Conservation (phyloP, 2,329 filamentous ascomycete species). For the Paraconiothyrium brasiliense region DNA sequence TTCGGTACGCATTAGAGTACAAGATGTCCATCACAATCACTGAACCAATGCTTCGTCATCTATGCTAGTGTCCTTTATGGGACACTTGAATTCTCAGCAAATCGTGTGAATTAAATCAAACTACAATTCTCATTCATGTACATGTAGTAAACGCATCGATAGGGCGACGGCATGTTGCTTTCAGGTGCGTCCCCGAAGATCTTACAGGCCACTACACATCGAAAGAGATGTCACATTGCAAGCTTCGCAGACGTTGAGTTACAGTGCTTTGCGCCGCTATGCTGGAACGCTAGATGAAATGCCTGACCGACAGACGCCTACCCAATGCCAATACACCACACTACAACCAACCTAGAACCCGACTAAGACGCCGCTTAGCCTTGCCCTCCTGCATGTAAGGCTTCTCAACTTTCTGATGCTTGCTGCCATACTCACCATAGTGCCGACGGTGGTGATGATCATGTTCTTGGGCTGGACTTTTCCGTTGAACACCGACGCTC, state of each 20-base stretch:
- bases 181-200: no score
- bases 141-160: no score
- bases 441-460: neutral
- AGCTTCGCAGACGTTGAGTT: neutral
- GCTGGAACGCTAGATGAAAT: neutral
- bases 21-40: neutral
- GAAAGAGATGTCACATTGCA: no score
- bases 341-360: slow-evolving; percentile 9
- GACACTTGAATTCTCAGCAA: no score
- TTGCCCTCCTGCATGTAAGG: neutral
- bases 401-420: neutral
- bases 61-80: no score
- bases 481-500: neutral
- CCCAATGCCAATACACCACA: neutral
- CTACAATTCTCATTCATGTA: no score
- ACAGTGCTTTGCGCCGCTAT: slow-evolving; percentile 3
- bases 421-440: neutral
- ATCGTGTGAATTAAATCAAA: no score
- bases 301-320: neutral
- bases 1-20: no score
- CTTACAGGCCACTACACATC: no score
- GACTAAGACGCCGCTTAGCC: slow-evolving; percentile 3
- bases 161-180: no score
- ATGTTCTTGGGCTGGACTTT: neutral
- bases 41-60: no score